phyloP scores from a whole-genome alignment of 768 basidiomycete species.

The Hericium coralloides region DNA sequence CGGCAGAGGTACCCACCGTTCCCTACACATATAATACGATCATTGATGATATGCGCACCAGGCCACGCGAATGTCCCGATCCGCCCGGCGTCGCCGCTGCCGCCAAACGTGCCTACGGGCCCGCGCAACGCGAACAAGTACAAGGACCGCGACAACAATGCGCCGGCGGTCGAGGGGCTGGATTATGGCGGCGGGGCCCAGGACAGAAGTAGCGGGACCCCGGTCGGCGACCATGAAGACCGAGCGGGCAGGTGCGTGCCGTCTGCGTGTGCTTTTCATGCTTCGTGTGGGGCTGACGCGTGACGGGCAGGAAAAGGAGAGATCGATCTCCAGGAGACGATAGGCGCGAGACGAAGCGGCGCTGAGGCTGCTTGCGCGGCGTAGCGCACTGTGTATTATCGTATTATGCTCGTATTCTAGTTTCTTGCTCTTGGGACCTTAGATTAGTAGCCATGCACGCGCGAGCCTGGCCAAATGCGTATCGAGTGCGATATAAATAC shows the following conservation, averaged over 20 bases:
- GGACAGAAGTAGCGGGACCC: constrained; percentile 17
- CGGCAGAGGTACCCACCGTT: constrained; percentile 26
- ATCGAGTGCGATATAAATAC: background rate
- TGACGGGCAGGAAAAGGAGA: constrained; percentile 8
- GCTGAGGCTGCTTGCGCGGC: constrained; percentile 2
- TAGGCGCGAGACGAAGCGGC: constrained; percentile 12
- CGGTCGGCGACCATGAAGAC: constrained; percentile 6
- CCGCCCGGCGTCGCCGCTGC: constrained; percentile 76
- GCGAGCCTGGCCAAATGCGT: too few relatives aligned
- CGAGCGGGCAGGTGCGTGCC: constrained; percentile 10
- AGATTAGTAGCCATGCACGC: too few relatives aligned
- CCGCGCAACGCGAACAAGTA: constrained; percentile 86
- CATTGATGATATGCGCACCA: background rate
- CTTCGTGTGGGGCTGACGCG: background rate
- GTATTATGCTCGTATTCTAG: background rate
- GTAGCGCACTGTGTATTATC: background rate
- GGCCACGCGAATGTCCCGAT: constrained; percentile 42
- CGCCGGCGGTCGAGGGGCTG: constrained; percentile 80
- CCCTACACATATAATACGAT: background rate
- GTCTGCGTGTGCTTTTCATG: background rate
- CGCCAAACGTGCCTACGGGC: constrained; percentile 81
- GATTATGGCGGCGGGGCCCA: constrained; percentile 60
- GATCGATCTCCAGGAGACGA: constrained; percentile 15
- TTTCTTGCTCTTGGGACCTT: background rate
- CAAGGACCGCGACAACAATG: constrained; percentile 81